These are phyloP conservation scores for Epichloe coenophiala DNA, from an alignment of 2,329 filamentous ascomycete species.

Conservation along the genomic window DNA sequence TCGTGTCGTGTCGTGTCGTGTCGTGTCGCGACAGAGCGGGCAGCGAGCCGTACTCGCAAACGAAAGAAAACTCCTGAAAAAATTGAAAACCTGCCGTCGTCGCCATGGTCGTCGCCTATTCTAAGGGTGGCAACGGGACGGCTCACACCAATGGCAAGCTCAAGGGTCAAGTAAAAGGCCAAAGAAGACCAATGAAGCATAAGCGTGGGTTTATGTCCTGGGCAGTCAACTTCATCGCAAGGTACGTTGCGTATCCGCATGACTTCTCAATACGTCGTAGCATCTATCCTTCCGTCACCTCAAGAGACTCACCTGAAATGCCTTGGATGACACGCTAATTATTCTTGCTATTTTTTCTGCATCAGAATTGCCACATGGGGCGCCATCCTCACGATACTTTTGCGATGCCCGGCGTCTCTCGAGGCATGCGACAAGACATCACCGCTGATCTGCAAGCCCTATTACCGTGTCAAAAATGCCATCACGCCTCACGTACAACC, in stretches of 20 bases:
- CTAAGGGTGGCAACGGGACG: constrained; percentile 26
- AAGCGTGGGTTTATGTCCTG: constrained; percentile 19
- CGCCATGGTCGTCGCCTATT: constrained; percentile 20
- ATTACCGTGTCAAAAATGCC: constrained; percentile 50
- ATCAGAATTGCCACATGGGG: constrained; percentile 73
- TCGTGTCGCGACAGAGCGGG: not conserved
- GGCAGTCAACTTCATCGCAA: constrained; percentile 36
- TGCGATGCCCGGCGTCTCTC: constrained; percentile 65
- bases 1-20: too few relatives aligned
- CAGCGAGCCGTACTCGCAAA: not conserved
- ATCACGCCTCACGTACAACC: constrained; percentile 66
- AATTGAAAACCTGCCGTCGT: not conserved
- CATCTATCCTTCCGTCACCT: too few relatives aligned
- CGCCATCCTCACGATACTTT: constrained; percentile 62
- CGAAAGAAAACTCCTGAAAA: not conserved
- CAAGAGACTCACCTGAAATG: too few relatives aligned
- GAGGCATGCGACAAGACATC: constrained; percentile 55
- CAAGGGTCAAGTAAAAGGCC: constrained; percentile 15
- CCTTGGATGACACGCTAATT: too few relatives aligned
- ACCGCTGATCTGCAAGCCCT: constrained; percentile 71
- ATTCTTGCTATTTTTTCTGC: not conserved
- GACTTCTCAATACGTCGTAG: too few relatives aligned
- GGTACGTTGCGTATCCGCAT: constrained; percentile 26
- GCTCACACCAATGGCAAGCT: constrained; percentile 20
- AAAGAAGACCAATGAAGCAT: constrained; percentile 11